Base-by-base conservation (phyloP, 495 filamentous ascomycete genomes). In the Amphirosellinia nigrospora region DNA sequence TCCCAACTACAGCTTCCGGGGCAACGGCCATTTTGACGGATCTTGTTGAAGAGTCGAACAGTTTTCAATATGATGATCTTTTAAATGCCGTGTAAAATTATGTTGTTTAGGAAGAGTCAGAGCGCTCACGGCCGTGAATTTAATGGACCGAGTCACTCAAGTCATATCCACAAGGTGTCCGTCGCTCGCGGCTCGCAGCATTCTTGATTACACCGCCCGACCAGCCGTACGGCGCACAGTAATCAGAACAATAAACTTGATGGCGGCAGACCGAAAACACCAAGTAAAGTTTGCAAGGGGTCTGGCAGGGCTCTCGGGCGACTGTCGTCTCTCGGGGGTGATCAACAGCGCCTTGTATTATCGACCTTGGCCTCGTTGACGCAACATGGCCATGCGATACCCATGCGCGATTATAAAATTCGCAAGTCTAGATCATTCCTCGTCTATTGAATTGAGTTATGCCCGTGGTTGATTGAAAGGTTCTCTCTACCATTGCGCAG, bases 1-100 rank as follows among this genome's bases (percentile, higher is more conserved):
- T 77, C 45, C 78, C 79, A 32, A 80, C 64, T 36, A 83, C 74
- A 34, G 75, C 71, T 38, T 79, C 72, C 13, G 75, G 36, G 28
- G 74, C 45, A 28, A 77, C 41, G 9, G 64, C 61, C 60, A 73
- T 52, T 48, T 68, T 75, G 10, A 48, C 1, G 1, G 39, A 16
- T 56, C 3, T 26, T 21, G 36, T 56, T 1, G n/a, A 30, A 39
- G 6, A 3, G 2, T 38, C 13, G 7, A 32, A 10, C 16, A 62
- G 13, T 8, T 6, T 64, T 28, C 0, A 15, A 64, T 32, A 23
- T 26, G 59, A 32, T 4, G 9, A 8, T n/a, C 13, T 9, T 6
- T 10, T 16, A 1, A 55, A 53, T 23, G 38, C 13, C 11, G n/a
- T 30, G 15, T 10, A 9, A n/a, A 39, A 1, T 7, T 15, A n/a